Conservation (phyloP, 2,329 filamentous ascomycete genomes). For the Diaporthe citrichinensis region DNA sequence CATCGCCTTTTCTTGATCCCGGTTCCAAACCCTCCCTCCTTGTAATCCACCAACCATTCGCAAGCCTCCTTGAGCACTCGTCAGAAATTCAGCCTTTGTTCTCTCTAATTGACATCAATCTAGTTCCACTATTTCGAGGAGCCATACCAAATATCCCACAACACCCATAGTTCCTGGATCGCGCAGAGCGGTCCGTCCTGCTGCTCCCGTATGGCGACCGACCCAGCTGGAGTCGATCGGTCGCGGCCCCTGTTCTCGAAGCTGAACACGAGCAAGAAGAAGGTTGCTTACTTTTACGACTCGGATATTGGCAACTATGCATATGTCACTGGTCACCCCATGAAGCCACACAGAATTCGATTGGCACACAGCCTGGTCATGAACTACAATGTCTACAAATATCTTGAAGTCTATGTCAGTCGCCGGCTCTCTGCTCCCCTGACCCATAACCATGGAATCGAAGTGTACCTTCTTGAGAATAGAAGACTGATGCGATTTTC, state of each 20-base stretch:
- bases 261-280: constrained; percentile 70
- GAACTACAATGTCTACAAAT: constrained; percentile 95
- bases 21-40: not conserved
- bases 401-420: constrained; percentile 95
- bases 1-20: constrained; percentile 6
- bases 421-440: constrained; percentile 55
- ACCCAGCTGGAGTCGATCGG: constrained; percentile 55
- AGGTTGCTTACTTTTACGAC: constrained; percentile 98
- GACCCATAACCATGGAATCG: constrained; percentile 59
- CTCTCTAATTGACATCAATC: not conserved
- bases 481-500: not conserved
- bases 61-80: not conserved
- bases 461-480: fast-evolving
- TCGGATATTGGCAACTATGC: constrained; percentile 98
- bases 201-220: constrained; percentile 45
- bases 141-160: not conserved
- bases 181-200: not conserved
- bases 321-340: constrained; percentile 95
- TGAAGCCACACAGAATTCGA: constrained; percentile 98
- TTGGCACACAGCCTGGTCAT: constrained; percentile 96
- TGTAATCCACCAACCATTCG: not conserved
- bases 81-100: not conserved
- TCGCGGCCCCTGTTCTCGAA: constrained; percentile 63
- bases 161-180: not conserved
- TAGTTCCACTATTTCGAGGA: not conserved